Conservation (phyloP, 176 grass and related monocot genomes). For the Saccharum spontaneum region DNA sequence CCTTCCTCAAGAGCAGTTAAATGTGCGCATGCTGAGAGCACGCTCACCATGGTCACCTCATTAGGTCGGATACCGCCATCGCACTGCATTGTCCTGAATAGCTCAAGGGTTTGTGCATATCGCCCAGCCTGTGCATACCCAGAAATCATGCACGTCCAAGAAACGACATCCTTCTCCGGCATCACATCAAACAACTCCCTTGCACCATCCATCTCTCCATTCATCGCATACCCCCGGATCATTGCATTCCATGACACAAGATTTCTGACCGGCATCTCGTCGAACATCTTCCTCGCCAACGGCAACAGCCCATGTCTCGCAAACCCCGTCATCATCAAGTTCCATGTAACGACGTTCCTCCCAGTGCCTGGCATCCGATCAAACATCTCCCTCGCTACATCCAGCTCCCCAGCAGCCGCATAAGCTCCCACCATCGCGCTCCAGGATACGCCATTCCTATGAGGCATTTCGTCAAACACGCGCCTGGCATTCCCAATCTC, state of each 20-base stretch:
- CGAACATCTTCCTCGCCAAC: constrained; percentile 68
- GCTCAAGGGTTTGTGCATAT: constrained; percentile 46
- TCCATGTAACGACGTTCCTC: constrained; percentile 66
- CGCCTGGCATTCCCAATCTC: constrained; percentile 37
- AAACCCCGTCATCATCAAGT: constrained; percentile 60
- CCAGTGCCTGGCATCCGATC: constrained; percentile 53
- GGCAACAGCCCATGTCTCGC: constrained; percentile 53
- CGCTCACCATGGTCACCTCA: constrained; percentile 77
- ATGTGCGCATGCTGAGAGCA: constrained; percentile 67
- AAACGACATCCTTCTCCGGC: constrained; percentile 60
- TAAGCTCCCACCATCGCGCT: constrained; percentile 65
- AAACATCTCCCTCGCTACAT: constrained; percentile 59
- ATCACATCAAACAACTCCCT: constrained; percentile 55
- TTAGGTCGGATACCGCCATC: constrained; percentile 43
- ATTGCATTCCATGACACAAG: constrained; percentile 72
- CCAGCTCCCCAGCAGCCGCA: constrained; percentile 43
- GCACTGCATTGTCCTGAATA: constrained; percentile 64
- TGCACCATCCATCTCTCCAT: constrained; percentile 43
- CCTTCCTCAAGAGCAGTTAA: constrained; percentile 62
- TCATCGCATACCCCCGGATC: constrained; percentile 53
- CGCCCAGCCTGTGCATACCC: constrained; percentile 53
- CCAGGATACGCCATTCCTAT: constrained; percentile 65
- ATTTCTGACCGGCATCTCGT: constrained; percentile 64
- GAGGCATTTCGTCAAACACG: constrained; percentile 60
- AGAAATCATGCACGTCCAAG: constrained; percentile 74